Evolutionary conservation across 345 rosid species (phyloP), one percentile per base, ranked within the genome.

Genomic region (Lepidium aucheri): DNA sequence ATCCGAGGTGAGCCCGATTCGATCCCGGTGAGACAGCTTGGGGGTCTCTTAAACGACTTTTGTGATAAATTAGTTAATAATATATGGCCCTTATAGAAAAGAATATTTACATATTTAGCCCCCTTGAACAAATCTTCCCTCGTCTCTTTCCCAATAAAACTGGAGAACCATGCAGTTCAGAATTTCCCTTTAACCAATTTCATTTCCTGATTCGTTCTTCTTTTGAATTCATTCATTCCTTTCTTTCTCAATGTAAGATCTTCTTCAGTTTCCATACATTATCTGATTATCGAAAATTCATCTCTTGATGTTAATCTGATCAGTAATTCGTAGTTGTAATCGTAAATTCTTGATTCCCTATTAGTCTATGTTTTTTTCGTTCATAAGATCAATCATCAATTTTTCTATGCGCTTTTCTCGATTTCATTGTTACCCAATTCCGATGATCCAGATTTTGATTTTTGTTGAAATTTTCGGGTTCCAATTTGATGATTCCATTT

Each of bases 91-190:
- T 10, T 26, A 3, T 11, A 49, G 18, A 24, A 38, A n/a, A 10
- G 2, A 2, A 9, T 9, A n/a, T 36, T 2, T 20, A 33, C 6
- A 3, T 12, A 13, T 45, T 47, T n/a, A 1, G 22, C 9, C 34
- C 67, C 12, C 16, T 42, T 10, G 2, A 30, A 33, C 10, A 3
- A 14, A 36, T 40, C 15, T 43, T 43, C 30, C 44, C 43, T 24
- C 44, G 14, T 24, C 67, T 9, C 13, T 8, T 50, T 9, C 49
- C 68, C 63, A 34, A 44, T 9, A 66, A 67, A 56, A 0, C 55
- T 45, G 72, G 64, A 56, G 56, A 44, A 67, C 64, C 72, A 55
- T 56, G 15, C 71, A 67, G 36, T 18, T 44, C 15, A 35, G 4
- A 45, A 11, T 30, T 65, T 42, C 3, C 26, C 47, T 26, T 28